Base-by-base conservation (phyloP, 306 rosid genomes). In the barrel medic (Medicago truncatula) region DNA sequence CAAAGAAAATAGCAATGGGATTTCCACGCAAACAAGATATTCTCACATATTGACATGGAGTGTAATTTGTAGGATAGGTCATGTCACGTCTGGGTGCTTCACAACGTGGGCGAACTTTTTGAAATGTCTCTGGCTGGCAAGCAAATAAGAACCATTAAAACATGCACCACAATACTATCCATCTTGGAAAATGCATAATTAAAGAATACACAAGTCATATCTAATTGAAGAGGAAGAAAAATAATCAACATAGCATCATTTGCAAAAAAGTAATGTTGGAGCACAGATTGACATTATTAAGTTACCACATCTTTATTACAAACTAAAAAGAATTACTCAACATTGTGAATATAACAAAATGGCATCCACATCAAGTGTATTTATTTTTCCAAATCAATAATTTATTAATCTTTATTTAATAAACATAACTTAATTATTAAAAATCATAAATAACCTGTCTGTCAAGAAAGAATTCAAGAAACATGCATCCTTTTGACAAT, bases 1-100 rank as follows among this genome's bases (percentile, higher is more conserved):
- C 82, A 85, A 93, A 93, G 86, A 93, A 93, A 79, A 93, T 80
- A 67, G 98, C 96, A 61, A 93, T 93, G 61, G 98, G 98, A 79
- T 93, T 93, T 86, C 98, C 98, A 63, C 98, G 89, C 84, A 93
- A 86, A 82, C 98, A 93, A 78, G 98, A 93, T 78, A 93, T 86
- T 77, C 94, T 85, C 68, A 93, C 93, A 59, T 87, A 93, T 75
- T 93, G 91, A 73, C 98, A 93, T 18, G 98, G 98, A 81, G 97
- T 87, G 85, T 93, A 91, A 85, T 89, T 93, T 80, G 86, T 88
- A 23, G 97, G 97, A 77, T 93, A 91, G 79, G 81, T 66, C 92
- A 88, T 83, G 88, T 93, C 97, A 8, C 97, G 96, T 28, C 96
- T 89, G 16, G 98, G 98, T 39, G 98, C 98, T 83, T 93, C 98